A percentile compares a stretch with the other conserved stretches of the same genome.
These are phyloP conservation scores for Aspergillus glaucus DNA, from an alignment of 2,329 filamentous ascomycete genomes.

Conservation along the genomic window DNA sequence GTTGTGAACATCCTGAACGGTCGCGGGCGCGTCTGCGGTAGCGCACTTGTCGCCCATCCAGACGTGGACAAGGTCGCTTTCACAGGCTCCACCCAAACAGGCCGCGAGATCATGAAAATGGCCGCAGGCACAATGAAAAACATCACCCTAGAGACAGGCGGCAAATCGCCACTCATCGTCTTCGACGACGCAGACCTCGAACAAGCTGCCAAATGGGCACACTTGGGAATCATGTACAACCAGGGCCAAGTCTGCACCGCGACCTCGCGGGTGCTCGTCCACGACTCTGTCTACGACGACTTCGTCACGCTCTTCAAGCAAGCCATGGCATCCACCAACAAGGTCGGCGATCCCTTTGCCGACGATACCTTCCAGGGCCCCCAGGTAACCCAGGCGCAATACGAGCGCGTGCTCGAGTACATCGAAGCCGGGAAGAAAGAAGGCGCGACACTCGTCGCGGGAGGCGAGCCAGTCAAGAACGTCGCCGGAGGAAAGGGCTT, in stretches of 20 bases:
- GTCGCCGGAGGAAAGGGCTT: slow-evolving; percentile 54
- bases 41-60: slow-evolving; percentile 24
- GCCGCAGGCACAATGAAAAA: slow-evolving; percentile 30
- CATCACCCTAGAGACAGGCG: slow-evolving; percentile 45
- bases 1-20: slow-evolving; percentile 32
- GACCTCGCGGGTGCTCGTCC: slow-evolving; percentile 50
- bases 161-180: slow-evolving; percentile 59
- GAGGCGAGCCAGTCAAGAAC: slow-evolving; percentile 55
- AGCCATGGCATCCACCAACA: slow-evolving; percentile 25
- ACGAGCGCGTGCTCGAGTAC: slow-evolving; percentile 56
- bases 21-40: slow-evolving; percentile 24
- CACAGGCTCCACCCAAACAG: slow-evolving; percentile 29
- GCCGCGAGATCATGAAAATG: slow-evolving; percentile 32
- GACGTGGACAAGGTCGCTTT: slow-evolving; percentile 32
- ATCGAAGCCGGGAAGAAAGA: slow-evolving; percentile 64
- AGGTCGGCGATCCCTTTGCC: slow-evolving; percentile 30
- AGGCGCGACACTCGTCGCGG: slow-evolving; percentile 60
- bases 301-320: slow-evolving; percentile 28
- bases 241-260: slow-evolving; percentile 32
- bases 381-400: slow-evolving; percentile 32
- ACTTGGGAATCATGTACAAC: slow-evolving; percentile 47
- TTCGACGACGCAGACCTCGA: slow-evolving; percentile 62
- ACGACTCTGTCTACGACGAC: slow-evolving; percentile 39
- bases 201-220: slow-evolving; percentile 63
- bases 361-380: slow-evolving; percentile 34